A percentile compares a stretch with the other conserved stretches of the same genome.
These are phyloP conservation scores for Medicago arabica DNA, from an alignment of 306 rosid genomes.

Conservation along the genomic window DNA sequence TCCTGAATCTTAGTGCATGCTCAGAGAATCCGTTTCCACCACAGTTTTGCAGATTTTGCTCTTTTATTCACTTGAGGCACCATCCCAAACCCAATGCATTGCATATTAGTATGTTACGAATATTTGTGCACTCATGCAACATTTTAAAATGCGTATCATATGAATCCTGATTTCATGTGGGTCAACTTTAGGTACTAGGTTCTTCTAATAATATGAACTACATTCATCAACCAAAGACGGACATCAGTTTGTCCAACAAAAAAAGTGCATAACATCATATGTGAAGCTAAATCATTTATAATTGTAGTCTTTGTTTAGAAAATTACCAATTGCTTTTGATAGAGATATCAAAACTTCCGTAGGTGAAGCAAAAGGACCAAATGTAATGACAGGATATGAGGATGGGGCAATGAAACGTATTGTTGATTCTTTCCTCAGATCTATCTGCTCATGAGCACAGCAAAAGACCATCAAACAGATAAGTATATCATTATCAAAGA, in stretches of 20 bases:
- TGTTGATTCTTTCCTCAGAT: constrained; percentile 75
- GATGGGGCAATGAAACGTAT: constrained; percentile 69
- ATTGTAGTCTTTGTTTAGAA: constrained; percentile 10
- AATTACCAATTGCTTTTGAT: constrained; percentile 86
- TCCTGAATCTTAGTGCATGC: constrained; percentile 8
- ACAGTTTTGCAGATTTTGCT: too few relatives aligned
- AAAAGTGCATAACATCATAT: neutral
- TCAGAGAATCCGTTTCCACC: neutral
- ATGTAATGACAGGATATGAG: constrained; percentile 79
- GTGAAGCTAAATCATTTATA: constrained; percentile 27
- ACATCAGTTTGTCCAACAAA: neutral
- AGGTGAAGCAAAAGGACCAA: constrained; percentile 93
- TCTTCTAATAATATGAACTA: constrained; percentile 31
- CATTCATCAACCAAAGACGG: constrained; percentile 20
- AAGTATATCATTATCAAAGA: constrained; percentile 20
- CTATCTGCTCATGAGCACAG: constrained; percentile 68
- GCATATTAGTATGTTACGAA: neutral
- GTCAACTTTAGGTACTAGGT: constrained; percentile 19
- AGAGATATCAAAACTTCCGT: constrained; percentile 69
- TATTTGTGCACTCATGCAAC: neutral
- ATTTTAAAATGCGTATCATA: constrained; percentile 24
- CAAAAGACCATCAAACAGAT: constrained; percentile 33
- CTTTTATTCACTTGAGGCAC: too few relatives aligned
- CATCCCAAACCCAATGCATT: neutral
- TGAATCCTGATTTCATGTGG: neutral